These are phyloP conservation scores for Xylaria telfairii DNA, from an alignment of 495 filamentous ascomycete genomes.

Conservation along the genomic window DNA sequence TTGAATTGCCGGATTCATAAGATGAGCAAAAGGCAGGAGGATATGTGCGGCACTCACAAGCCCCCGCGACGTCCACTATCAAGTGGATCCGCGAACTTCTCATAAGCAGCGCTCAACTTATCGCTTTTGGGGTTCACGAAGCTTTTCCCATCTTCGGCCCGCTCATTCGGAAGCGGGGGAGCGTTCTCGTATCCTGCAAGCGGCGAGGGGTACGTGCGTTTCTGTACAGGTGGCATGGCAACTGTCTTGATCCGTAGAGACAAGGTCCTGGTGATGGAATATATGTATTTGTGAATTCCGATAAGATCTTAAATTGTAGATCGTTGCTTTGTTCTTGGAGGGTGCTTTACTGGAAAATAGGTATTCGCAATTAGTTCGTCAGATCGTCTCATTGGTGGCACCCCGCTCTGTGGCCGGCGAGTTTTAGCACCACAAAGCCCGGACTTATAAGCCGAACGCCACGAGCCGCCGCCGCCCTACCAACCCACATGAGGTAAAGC, in stretches of 20 bases:
- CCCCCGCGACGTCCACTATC: slow-evolving; percentile 64
- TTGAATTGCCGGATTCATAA: background rate
- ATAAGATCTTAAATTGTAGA: background rate
- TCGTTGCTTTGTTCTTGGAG: background rate
- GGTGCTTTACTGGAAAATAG: background rate
- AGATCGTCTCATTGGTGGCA: background rate
- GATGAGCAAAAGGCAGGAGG: background rate
- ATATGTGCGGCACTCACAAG: slow-evolving; percentile 51
- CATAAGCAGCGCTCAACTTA: slow-evolving; percentile 66
- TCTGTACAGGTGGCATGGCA: slow-evolving; percentile 9
- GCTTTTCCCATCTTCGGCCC: slow-evolving; percentile 70
- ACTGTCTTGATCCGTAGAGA: background rate
- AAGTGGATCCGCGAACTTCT: slow-evolving; percentile 67
- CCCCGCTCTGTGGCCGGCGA: background rate
- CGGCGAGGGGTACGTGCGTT: slow-evolving; percentile 67
- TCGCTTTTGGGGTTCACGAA: slow-evolving; percentile 64
- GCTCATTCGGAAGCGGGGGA: slow-evolving; percentile 66
- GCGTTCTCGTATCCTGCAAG: slow-evolving; percentile 69
- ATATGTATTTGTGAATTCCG: background rate
- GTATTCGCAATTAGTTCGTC: slow-evolving; percentile 2
- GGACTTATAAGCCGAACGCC: background rate
- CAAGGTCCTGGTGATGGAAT: background rate
- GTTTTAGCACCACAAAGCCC: background rate
- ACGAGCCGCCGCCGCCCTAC: background rate
- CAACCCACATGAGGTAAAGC: background rate